Evolutionary conservation across 352 stramenopile species (phyloP).

Genomic region (Pythium dissotocum): DNA sequence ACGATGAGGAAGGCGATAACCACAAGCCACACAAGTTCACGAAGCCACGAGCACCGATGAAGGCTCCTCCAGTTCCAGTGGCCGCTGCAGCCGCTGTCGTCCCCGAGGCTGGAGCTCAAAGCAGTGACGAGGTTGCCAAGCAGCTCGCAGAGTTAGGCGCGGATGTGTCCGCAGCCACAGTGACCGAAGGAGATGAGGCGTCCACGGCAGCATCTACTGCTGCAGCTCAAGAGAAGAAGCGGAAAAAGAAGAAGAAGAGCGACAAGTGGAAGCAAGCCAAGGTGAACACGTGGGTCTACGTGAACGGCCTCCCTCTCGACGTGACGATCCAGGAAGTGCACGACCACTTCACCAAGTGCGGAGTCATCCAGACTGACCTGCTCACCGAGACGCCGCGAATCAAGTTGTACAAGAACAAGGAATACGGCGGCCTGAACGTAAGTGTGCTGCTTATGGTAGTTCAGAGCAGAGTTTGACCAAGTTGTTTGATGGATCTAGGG

Average conservation of each 20-base stretch:
- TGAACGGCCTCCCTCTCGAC: slow-evolving; percentile 94
- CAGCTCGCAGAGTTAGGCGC: slow-evolving; percentile 4
- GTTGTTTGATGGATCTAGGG: slow-evolving; percentile 44
- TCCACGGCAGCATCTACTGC: slow-evolving; percentile 2
- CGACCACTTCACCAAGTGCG: slow-evolving; percentile 93
- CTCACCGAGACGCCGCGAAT: slow-evolving; percentile 92
- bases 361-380: slow-evolving; percentile 94
- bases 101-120: background rate
- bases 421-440: slow-evolving; percentile 88
- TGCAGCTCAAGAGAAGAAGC: slow-evolving; percentile 36
- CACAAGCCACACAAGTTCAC: slow-evolving; percentile 41
- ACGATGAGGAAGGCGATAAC: slow-evolving; percentile 29
- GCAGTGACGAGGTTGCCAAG: background rate
- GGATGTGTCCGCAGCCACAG: background rate
- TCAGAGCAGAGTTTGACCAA: background rate
- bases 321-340: slow-evolving; percentile 91
- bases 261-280: slow-evolving; percentile 86
- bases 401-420: slow-evolving; percentile 94
- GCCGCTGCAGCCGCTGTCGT: background rate
- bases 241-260: slow-evolving; percentile 77
- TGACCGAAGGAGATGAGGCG: background rate
- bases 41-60: slow-evolving; percentile 15
- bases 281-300: slow-evolving; percentile 94
- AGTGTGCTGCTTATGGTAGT: slow-evolving; percentile 14
- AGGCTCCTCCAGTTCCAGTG: slow-evolving; percentile 9